A percentile compares a stretch with the other conserved stretches of the same genome.
phyloP scores from a whole-genome alignment of 352 stramenopile genomes.

The Blastocystis sp. region DNA sequence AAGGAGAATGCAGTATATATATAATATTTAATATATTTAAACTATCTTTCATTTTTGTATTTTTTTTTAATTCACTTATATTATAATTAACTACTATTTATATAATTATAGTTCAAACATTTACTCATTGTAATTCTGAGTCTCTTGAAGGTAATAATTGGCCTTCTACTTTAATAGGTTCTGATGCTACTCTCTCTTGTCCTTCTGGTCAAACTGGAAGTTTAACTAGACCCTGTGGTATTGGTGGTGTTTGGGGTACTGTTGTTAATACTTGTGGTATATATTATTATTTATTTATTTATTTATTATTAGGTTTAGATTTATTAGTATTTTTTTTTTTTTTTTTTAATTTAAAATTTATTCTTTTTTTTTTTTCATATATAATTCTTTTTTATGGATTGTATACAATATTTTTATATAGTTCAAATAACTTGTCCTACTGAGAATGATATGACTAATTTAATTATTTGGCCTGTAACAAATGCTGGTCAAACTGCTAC shows the following conservation, averaged over 20 bases:
- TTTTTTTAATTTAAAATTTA: too few relatives aligned
- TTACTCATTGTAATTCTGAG: background rate
- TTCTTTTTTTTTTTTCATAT: too few relatives aligned
- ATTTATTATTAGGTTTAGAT: too few relatives aligned
- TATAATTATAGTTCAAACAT: background rate
- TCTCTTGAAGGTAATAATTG: background rate
- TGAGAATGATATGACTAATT: background rate
- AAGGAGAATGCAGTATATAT: too few relatives aligned
- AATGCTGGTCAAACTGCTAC: conserved; percentile 8
- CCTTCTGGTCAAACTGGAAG: conserved; percentile 1
- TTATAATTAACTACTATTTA: background rate
- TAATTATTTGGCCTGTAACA: conserved; percentile 12
- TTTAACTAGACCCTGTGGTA: conserved; percentile 6
- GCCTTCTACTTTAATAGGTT: conserved; percentile 9
- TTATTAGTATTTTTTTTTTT: too few relatives aligned
- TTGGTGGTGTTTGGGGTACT: conserved; percentile 9
- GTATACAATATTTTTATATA: too few relatives aligned
- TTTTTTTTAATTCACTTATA: background rate
- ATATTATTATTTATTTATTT: too few relatives aligned
- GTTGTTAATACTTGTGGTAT: conserved; percentile 4
- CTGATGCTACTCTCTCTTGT: background rate
- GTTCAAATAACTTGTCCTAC: conserved; percentile 16
- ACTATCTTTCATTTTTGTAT: background rate
- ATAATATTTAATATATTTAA: too few relatives aligned
- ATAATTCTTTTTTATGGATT: too few relatives aligned